Base-by-base conservation (phyloP, 2,329 filamentous ascomycete genomes). In the Endoconidiophora polonica region DNA sequence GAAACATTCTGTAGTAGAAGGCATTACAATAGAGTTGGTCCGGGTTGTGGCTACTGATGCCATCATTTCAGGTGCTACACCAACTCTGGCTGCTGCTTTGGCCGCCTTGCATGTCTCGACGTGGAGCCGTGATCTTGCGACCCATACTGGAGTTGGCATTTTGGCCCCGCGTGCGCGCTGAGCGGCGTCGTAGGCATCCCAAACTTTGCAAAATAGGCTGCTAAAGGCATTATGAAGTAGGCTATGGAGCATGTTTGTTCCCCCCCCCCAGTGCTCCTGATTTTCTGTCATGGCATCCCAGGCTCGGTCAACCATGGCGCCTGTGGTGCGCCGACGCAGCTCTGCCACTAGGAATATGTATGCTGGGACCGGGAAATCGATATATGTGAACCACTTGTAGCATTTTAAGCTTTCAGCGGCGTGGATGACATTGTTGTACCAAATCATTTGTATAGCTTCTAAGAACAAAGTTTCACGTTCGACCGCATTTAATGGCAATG, bases 291-390 rank as follows among this genome's bases (percentile, higher is more conserved):
- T 73, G 26, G 71, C 71, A 5, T 68, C 63, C 76, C 76, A 79
- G 0, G 75, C 74, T 9, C 72, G 70, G 57, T 78, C 74, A 48
- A 73, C 73, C 52, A 75, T 64, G 1, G 71, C 67, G n/a, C 75
- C 75, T 0, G 66, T 66, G 2, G 68, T 69, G 23, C 73, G 68
- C 20, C 65, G 61, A 4, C 71, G 71, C 37, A 79, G 63, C 57
- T 77, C 74, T 45, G 69, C 70, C 10, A 76, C 67, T 20, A 79
- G 64, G 57, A 74, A 77, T 59, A 79, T 74, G 60, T 78, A 79
- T 1, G 73, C 75, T 2, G 74, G 74, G 54, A 79, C 70, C 6
- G 76, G 76, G 49, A 78, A 76, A 58, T 78, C 68, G 57, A 77
- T 70, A 55, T 70, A 66, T 0, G 72, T 74, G 57, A 74, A 79